phyloP scores from a whole-genome alignment of 495 filamentous ascomycete genomes.

The Cercophora scortea region DNA sequence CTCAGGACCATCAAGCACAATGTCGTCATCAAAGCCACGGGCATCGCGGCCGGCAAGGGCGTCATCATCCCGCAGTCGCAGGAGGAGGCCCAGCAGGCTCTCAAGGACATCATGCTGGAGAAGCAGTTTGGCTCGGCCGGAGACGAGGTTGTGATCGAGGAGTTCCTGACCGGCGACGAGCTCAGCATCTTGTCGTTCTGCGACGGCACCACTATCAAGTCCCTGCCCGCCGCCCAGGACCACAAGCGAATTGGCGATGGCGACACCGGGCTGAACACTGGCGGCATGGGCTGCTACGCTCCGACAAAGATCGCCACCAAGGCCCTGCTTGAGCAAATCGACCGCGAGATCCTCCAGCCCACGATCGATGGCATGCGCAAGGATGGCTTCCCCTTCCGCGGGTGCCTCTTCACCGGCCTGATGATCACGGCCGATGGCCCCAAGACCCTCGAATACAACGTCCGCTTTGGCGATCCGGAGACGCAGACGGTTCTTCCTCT shows the following conservation, averaged over 20 bases:
- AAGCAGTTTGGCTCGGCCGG: slow-evolving; percentile 83
- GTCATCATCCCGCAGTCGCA: slow-evolving; percentile 77
- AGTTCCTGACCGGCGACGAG: slow-evolving; percentile 87
- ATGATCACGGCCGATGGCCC: slow-evolving; percentile 90
- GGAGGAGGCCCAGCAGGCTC: slow-evolving; percentile 71
- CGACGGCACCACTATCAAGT: slow-evolving; percentile 78
- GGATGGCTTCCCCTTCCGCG: slow-evolving; percentile 72
- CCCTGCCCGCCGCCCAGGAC: slow-evolving; percentile 89
- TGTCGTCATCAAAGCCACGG: slow-evolving; percentile 84
- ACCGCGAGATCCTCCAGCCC: slow-evolving; percentile 77
- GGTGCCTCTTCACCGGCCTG: slow-evolving; percentile 87
- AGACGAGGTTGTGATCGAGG: slow-evolving; percentile 92
- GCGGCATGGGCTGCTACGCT: slow-evolving; percentile 97
- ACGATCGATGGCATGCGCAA: slow-evolving; percentile 82
- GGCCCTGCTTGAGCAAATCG: slow-evolving; percentile 65
- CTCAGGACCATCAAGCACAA: slow-evolving; percentile 65
- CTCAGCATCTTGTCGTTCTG: slow-evolving; percentile 84
- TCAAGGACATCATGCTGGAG: slow-evolving; percentile 84
- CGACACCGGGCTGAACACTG: slow-evolving; percentile 88
- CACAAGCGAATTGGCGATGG: slow-evolving; percentile 92
- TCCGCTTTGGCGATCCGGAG: slow-evolving; percentile 93
- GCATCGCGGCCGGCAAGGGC: slow-evolving; percentile 85
- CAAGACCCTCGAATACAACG: slow-evolving; percentile 93
- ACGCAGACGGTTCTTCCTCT: slow-evolving; percentile 87
- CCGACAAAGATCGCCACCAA: slow-evolving; percentile 77